phyloP scores from a whole-genome alignment of 2,329 filamentous ascomycete genomes.

The Pestalotiopsis sp. region DNA sequence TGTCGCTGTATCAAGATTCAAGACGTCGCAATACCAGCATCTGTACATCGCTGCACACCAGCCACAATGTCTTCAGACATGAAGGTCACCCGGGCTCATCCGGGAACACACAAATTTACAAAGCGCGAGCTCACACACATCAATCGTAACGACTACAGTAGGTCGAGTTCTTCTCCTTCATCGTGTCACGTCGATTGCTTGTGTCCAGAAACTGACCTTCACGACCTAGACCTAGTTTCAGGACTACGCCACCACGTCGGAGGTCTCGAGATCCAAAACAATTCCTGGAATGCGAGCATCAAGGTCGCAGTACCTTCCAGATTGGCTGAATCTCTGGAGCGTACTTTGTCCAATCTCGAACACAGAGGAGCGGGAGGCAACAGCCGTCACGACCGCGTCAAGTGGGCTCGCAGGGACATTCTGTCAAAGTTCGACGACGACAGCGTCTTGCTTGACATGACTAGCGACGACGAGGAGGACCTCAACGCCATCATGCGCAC shows the following conservation, averaged over 20 bases:
- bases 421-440: no score
- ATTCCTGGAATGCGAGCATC: background rate
- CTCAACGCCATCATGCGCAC: no score
- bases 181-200: background rate
- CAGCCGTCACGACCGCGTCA: no score
- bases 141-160: background rate
- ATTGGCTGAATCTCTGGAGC: no score
- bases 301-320: no score
- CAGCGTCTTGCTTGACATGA: no score
- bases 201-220: background rate
- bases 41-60: no score
- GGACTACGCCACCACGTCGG: background rate
- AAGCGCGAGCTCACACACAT: background rate
- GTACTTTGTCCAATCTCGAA: no score
- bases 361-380: no score
- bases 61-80: background rate
- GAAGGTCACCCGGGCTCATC: background rate
- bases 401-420: no score
- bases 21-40: background rate
- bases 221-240: background rate
- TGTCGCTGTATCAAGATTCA: background rate
- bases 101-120: background rate
- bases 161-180: background rate
- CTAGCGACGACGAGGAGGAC: no score
- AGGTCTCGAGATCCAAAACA: background rate